Percentiles rank a stretch among this genome's conserved stretches.
These are phyloP conservation scores for Podaxis sp. DNA, from an alignment of 768 basidiomycete genomes.

Conservation along the genomic window DNA sequence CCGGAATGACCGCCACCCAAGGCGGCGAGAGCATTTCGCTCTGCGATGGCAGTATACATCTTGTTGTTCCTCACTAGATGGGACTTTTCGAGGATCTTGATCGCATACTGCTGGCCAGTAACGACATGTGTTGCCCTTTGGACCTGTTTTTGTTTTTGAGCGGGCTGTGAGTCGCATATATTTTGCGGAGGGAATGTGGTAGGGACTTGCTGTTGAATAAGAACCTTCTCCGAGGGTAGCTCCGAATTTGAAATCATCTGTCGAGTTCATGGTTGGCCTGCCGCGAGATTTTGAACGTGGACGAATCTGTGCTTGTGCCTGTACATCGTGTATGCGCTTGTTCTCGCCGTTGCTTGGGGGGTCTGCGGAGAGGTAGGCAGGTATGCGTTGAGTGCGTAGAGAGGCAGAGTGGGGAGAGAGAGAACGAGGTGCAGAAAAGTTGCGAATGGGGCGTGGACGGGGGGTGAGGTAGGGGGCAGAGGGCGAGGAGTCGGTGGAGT, in stretches of 20 bases:
- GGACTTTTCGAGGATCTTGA: slow-evolving; percentile 69
- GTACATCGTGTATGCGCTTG: not conserved
- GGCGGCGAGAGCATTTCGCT: slow-evolving; percentile 71
- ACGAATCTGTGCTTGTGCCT: slow-evolving; percentile 16
- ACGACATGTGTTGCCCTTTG: slow-evolving; percentile 45
- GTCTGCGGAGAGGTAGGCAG: slow-evolving; percentile 56
- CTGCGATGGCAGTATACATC: slow-evolving; percentile 69
- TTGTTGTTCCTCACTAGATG: slow-evolving; percentile 79
- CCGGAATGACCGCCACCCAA: slow-evolving; percentile 72
- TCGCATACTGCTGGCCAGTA: slow-evolving; percentile 24
- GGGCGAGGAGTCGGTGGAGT: slow-evolving; percentile 49
- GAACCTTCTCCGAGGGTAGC: slow-evolving; percentile 77
- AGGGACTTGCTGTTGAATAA: slow-evolving; percentile 65
- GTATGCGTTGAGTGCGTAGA: slow-evolving; percentile 34
- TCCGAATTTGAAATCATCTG: slow-evolving; percentile 70
- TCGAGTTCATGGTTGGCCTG: slow-evolving; percentile 41
- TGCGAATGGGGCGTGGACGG: slow-evolving; percentile 52
- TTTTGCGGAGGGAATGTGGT: not conserved
- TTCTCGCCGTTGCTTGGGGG: slow-evolving; percentile 27
- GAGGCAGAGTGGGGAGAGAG: slow-evolving; percentile 8
- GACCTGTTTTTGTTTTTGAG: slow-evolving; percentile 37
- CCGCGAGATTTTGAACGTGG: slow-evolving; percentile 36
- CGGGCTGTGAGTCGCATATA: not conserved
- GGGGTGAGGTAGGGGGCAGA: slow-evolving; percentile 37
- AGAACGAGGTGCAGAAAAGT: slow-evolving; percentile 64